Evolutionary conservation across 441 rosid genomes (phyloP).

Genomic region (Populus tomentosa): DNA sequence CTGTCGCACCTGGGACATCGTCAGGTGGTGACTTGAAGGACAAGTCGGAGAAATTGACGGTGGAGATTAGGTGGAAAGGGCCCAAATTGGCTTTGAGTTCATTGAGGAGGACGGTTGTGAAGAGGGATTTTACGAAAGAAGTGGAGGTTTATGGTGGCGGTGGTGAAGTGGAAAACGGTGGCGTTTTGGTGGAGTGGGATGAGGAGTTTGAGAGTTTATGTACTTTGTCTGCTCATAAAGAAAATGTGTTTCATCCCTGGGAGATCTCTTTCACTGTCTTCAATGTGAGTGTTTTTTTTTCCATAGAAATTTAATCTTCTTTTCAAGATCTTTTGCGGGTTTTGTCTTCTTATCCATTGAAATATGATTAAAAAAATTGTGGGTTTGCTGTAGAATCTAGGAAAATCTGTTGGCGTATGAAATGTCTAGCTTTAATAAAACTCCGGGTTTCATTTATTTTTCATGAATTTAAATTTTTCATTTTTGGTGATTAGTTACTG

Average conservation of each 20-base stretch:
- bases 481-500: not conserved
- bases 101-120: constrained; percentile 66
- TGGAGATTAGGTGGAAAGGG: constrained; percentile 95
- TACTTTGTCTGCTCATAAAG: constrained; percentile 63
- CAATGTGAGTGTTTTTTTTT: constrained; percentile 49
- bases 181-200: constrained; percentile 67
- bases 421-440: not conserved
- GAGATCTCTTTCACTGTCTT: constrained; percentile 83
- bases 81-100: constrained; percentile 74
- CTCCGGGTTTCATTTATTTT: not conserved
- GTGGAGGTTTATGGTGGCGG: constrained; percentile 27
- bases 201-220: constrained; percentile 80
- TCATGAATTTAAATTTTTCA: not conserved
- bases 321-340: not conserved
- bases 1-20: not conserved
- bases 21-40: not conserved
- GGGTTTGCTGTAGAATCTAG: not conserved
- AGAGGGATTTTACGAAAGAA: constrained; percentile 79
- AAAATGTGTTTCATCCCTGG: constrained; percentile 82
- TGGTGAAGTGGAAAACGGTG: constrained; percentile 4
- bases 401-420: not conserved
- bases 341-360: too few relatives aligned
- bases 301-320: not conserved
- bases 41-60: not conserved
- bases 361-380: too few relatives aligned